phyloP scores from a whole-genome alignment of 2,329 filamentous ascomycete species.

The Cladobotryum mycophilum region DNA sequence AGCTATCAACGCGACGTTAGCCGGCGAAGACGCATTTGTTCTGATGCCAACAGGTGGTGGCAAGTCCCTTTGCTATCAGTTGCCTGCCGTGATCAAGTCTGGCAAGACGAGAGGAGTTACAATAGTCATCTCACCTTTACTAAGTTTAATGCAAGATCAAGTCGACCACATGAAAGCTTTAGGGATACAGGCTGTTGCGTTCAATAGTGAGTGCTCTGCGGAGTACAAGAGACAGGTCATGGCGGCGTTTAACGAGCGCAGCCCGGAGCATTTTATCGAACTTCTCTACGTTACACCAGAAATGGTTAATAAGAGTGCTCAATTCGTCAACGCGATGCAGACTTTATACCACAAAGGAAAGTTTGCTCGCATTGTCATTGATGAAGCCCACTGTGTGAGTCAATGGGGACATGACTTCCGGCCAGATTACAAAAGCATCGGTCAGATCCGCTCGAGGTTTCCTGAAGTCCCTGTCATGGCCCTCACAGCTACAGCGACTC shows the following conservation, averaged over 20 bases:
- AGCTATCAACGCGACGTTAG: conserved; percentile 88
- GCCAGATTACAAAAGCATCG: conserved; percentile 86
- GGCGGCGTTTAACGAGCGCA: conserved; percentile 51
- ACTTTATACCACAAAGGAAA: conserved; percentile 62
- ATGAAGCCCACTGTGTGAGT: conserved; percentile 98
- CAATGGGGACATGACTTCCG: conserved; percentile 99
- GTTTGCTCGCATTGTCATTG: conserved; percentile 87
- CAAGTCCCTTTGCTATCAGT: conserved; percentile 93
- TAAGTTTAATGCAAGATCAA: conserved; percentile 97
- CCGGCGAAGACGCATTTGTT: conserved; percentile 85
- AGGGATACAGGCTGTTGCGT: conserved; percentile 70
- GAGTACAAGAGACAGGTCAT: conserved; percentile 62
- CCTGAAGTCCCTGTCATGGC: conserved; percentile 85
- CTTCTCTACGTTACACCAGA: conserved; percentile 94
- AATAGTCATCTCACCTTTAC: conserved; percentile 85
- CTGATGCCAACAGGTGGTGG: conserved; percentile 97
- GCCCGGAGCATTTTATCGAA: conserved; percentile 72
- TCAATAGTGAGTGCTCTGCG: conserved; percentile 68
- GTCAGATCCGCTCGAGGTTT: conserved; percentile 65
- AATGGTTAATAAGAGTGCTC: conserved; percentile 79
- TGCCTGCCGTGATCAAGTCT: conserved; percentile 76
- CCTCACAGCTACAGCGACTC: conserved; percentile 88
- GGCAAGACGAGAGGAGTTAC: conserved; percentile 83
- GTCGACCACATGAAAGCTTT: conserved; percentile 72
- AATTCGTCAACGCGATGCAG: conserved; percentile 60